These are phyloP conservation scores for Plantago major DNA, from an alignment of 257 asterid genomes.

Conservation along the genomic window DNA sequence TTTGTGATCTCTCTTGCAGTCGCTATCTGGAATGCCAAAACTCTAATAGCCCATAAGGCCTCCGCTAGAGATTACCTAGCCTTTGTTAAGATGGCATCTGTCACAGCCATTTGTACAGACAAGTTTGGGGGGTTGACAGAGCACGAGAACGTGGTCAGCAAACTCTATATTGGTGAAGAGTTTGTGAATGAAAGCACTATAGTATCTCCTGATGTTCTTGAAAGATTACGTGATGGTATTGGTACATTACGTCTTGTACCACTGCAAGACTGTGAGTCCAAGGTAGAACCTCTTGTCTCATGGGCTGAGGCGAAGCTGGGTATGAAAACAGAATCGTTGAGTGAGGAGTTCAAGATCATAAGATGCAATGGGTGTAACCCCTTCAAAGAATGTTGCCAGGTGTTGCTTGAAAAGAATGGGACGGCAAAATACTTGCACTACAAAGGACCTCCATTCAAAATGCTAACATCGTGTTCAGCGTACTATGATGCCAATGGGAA, in stretches of 20 bases:
- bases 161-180: slow-evolving; percentile 24
- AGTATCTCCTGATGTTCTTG: slow-evolving; percentile 20
- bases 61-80: slow-evolving; percentile 20
- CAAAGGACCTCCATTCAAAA: slow-evolving; percentile 20
- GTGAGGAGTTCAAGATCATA: slow-evolving; percentile 5
- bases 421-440: slow-evolving; percentile 10
- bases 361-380: slow-evolving; percentile 5
- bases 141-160: slow-evolving; percentile 10
- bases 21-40: slow-evolving; percentile 11
- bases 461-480: slow-evolving; percentile 26
- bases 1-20: slow-evolving; percentile 19
- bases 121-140: slow-evolving; percentile 21
- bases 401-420: slow-evolving; percentile 19
- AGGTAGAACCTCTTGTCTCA: neutral
- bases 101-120: slow-evolving; percentile 21
- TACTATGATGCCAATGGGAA: slow-evolving; percentile 19
- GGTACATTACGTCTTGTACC: slow-evolving; percentile 17
- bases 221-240: slow-evolving; percentile 27
- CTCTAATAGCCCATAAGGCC: slow-evolving; percentile 15
- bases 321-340: slow-evolving; percentile 5
- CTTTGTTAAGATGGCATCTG: slow-evolving; percentile 21
- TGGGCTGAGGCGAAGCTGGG: slow-evolving; percentile 32
- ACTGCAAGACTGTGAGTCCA: neutral
- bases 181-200: slow-evolving; percentile 22
- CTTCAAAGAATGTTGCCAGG: slow-evolving; percentile 10